Evolutionary conservation across 164 flowering plant species (phyloP), one percentile per base, ranked within the genome.

Genomic region (Magnolia changhungtana): DNA sequence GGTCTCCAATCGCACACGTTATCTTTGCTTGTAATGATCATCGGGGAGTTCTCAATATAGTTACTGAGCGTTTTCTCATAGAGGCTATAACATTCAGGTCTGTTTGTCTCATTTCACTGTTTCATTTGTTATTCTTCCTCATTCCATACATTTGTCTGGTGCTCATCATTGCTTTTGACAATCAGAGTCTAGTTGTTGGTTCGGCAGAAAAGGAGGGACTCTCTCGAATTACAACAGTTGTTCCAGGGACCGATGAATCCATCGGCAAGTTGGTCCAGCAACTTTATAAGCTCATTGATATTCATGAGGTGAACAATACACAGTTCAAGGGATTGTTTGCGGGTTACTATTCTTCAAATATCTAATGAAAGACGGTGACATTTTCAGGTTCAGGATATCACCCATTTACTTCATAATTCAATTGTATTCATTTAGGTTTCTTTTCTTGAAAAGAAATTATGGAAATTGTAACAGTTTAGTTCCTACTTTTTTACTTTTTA

Each of bases 11-110:
- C 99, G 14, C 99, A 96, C 82, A 96, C 99, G n/a, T 80, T 96
- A 72, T 91, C 95, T 70, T 79, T 96, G 88, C 88, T 96, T 69
- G 98, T 96, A 29, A 93, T 82, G 93, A 96, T 50, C 6, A 74
- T 74, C 98, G 98, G 31, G 99, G 99, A 84, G 99, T 96, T 75
- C 96, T 96, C 50, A 93, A 94, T 83, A 71, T 91, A 69, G 86
- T 96, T 27, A 92, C 98, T 7, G 98, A n/a, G 97, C 45, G 97
- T 93, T 78, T 88, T 96, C 99, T 78, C 88, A 98, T 75, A 86
- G 97, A 83, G 98, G 99, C 45, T 96, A 94, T 73, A 96, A 93
- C 76, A 90, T 96, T 83, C 99, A 96, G 96, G 99, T 90, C 21
- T 29, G 71, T 77, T 19, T 69, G 65, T 49, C 69, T 72, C 63